Conservation (phyloP, 73 alveolate genomes). For the Paramecium bursaria region DNA sequence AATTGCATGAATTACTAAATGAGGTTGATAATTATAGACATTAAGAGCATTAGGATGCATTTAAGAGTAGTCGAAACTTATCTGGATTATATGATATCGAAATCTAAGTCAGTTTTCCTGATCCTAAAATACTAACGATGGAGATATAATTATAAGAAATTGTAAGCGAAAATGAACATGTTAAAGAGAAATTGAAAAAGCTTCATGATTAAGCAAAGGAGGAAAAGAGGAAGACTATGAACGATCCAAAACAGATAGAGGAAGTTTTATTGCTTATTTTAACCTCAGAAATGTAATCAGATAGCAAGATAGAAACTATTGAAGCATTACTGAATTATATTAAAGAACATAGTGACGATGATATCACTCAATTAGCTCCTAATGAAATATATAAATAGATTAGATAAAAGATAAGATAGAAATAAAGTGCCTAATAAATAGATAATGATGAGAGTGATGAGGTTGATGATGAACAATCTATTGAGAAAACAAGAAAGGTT, state of each 20-base stretch:
- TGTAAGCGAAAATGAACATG: conserved; percentile 13
- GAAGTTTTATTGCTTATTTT: conserved; percentile 35
- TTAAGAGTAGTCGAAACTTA: neutral
- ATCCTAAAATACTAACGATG: neutral
- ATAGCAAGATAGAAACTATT: conserved; percentile 24
- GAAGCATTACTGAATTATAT: conserved; percentile 21
- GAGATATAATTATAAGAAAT: conserved; percentile 36
- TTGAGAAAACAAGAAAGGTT: neutral
- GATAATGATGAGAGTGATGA: conserved; percentile 54
- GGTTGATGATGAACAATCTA: neutral
- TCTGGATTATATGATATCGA: conserved; percentile 10
- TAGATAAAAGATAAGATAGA: conserved; percentile 4
- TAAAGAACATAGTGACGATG: conserved; percentile 17
- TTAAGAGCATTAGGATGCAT: neutral
- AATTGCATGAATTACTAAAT: conserved; percentile 2
- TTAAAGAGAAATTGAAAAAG: neutral
- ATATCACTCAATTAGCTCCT: conserved; percentile 36
- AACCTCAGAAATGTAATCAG: conserved; percentile 1
- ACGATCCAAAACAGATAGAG: conserved; percentile 15
- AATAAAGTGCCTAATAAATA: neutral
- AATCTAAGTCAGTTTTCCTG: conserved; percentile 32
- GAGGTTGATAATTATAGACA: conserved; percentile 7
- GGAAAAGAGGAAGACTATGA: neutral
- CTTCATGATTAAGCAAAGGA: conserved; percentile 8
- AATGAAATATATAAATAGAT: conserved; percentile 38